Evolutionary conservation across 257 asterid genomes (phyloP), one percentile per base, ranked within the genome.

Genomic region (Solanum corneliomulleri): DNA sequence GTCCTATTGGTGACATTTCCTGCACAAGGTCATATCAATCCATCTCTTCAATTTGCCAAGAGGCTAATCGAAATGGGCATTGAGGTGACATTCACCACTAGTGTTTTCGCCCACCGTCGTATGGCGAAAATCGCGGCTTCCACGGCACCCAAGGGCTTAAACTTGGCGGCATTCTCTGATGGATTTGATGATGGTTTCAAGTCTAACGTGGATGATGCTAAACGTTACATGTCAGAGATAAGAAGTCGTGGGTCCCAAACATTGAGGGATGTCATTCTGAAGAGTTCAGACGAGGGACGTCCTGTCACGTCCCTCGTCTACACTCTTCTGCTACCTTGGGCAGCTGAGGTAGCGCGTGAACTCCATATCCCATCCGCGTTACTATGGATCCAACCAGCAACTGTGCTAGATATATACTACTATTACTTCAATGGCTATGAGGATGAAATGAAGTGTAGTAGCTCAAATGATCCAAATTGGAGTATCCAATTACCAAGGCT

Each of bases 331-430:
- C 88, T 90, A 11, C 89, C 92, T 4, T 89, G 92, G 92, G 92
- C 86, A 1, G 91, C 90, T 2, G 72, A 69, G 18, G 89, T 88
- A 49, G 93, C 91, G 16, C 91, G 87, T 87, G 89, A 89, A 45
- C 58, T 76, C 76, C 94, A 89, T 71, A 56, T 91, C 39, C 90
- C 94, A 0, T 87, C 90, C 3, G 84, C 89, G 11, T 88, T 88
- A 75, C 89, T 91, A 9, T 92, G 93, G 92, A 88, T 87, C 45
- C 92, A 90, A 82, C 93, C 94, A 3, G 92, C 91, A 25, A 66
- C 85, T 2, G 90, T 88, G 60, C 66, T 92, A 56, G 86, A 84
- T 37, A 39, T 88, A 49, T 92, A 88, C 29, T 86, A 91, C 68
- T 82, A 82, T 42, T 89, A 91, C 41, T 92, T 89, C 88, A 78